A percentile compares a stretch with the other conserved stretches of the same genome.
Conservation (phyloP, 352 stramenopile genomes). For the Phytophthora sp. region DNA sequence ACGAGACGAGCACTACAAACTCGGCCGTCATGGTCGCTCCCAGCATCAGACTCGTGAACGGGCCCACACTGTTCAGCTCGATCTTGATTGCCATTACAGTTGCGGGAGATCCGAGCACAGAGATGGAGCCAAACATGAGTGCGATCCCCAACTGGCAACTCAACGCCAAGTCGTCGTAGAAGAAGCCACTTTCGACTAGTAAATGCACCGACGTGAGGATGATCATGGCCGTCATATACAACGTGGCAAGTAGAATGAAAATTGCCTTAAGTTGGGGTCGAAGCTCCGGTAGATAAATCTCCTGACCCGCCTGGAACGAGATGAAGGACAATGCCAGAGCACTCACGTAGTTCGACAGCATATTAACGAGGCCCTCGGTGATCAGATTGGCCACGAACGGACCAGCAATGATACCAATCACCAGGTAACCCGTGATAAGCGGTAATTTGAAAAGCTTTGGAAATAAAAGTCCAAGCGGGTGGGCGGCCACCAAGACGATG, state of each 20-base stretch:
- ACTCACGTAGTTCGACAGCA: conserved; percentile 60
- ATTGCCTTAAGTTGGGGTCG: conserved; percentile 63
- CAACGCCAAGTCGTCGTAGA: conserved; percentile 47
- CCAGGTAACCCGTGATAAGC: conserved; percentile 69
- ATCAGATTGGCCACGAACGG: conserved; percentile 65
- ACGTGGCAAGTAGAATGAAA: conserved; percentile 45
- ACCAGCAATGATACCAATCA: conserved; percentile 61
- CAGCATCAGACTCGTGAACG: conserved; percentile 78
- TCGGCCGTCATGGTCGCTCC: conserved; percentile 71
- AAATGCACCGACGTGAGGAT: conserved; percentile 48
- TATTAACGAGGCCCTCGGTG: conserved; percentile 39
- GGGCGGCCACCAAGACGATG: conserved; percentile 58
- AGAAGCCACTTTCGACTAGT: conserved; percentile 53
- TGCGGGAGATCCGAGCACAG: conserved; percentile 65
- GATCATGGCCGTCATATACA: conserved; percentile 63
- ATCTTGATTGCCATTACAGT: conserved; percentile 83
- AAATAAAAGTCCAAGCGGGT: conserved; percentile 67
- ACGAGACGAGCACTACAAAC: conserved; percentile 74
- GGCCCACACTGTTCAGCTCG: conserved; percentile 71
- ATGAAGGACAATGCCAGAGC: conserved; percentile 74
- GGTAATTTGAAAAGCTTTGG: conserved; percentile 61
- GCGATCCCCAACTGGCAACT: conserved; percentile 65
- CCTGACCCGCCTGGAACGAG: conserved; percentile 71
- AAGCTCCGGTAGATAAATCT: conserved; percentile 71
- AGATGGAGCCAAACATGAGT: conserved; percentile 75